Base-by-base conservation (phyloP, 345 rosid species). In the Excoecaria agallocha region DNA sequence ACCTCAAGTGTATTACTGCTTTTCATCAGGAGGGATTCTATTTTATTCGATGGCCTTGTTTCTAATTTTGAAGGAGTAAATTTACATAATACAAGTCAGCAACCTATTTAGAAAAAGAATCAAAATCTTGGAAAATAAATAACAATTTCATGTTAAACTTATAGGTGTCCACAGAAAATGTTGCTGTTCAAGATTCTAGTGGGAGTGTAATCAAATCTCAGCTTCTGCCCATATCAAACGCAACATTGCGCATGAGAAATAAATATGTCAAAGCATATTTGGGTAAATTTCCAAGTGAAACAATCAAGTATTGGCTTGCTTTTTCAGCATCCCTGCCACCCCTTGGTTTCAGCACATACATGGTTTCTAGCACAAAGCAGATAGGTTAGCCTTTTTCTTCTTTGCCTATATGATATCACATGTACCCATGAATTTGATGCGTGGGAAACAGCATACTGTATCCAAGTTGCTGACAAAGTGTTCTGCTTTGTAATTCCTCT, bases 251-350 rank as follows among this genome's bases (percentile, higher is more conserved):
- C 73, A 68, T 86, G 62, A 87, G 89, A 82, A 86, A 77, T 71
- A 80, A 77, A 79, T 88, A 86, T 83, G 89, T 87, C 71, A 87
- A 81, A 82, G 92, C 96, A 71, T 87, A 92, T 79, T 77, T 94
- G 79, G 97, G 97, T 52, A 82, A 73, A 69, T 77, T 79, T 66
- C 87, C 94, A 10, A 82, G 70, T 35, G 86, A 82, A 70, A 78
- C 84, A 24, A 70, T 77, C 58, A 89, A 86, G 77, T 80, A 89
- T 81, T 88, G 90, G 90, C 91, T 94, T 83, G 94, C 92, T 49
- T 94, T 94, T 85, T 80, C 92, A 72, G 98, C 77, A 76, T 84
- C 97, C 68, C 88, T 94, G 63, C 98, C 98, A 60, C 89, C 98
- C 76, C 90, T 94, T 75, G 98, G 96, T 79, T 90, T 94, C 86